Evolutionary conservation across 768 basidiomycete species (phyloP), one percentile per base, ranked within the genome.

Genomic region (Suillus cothurnatus): DNA sequence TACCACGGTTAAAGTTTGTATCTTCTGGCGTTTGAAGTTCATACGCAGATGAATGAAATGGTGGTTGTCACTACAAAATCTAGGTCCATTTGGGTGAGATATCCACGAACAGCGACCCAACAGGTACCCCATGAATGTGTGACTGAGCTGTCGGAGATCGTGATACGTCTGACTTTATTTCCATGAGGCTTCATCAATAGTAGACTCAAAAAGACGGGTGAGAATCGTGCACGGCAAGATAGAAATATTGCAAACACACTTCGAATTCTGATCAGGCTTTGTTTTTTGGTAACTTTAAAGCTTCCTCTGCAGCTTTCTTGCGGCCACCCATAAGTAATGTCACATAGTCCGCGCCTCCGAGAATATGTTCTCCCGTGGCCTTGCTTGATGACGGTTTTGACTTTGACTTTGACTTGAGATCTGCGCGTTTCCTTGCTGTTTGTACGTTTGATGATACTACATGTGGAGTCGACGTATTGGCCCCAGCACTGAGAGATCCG

Each of bases 291-390:
- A 93, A 73, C 69, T 90, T 93, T 50, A 79, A 72, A 8, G 88
- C 90, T 74, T 93, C 92, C 71, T 85, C 81, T 61, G 77, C 81
- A 17, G 87, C 90, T 71, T 85, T 90, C 70, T 83, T 82, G 66
- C 91, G 80, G n/a, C 90, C 81, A 21, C 91, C 91, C 81, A 88
- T 81, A 81, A 92, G 78, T 67, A 93, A 73, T 14, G 84, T 81
- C 55, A 94, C 87, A 71, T 93, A 94, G 74, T 94, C 92, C 36
- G 88, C 91, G 23, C 85, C 90, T 23, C 89, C 91, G 43, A 93
- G 79, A 3, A 93, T 82, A 61, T 73, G 82, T 0, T 77, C 81
- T 17, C 76, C 81, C 7, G 57, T 17, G 12, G 34, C 7, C 8
- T 57, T 39, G 15, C 60, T 61, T 31, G 65, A 32, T 7, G 47